A percentile compares a stretch with the other conserved stretches of the same genome.
Conservation (phyloP, 2,329 filamentous ascomycete species). For the Cyphellophora attinorum region DNA sequence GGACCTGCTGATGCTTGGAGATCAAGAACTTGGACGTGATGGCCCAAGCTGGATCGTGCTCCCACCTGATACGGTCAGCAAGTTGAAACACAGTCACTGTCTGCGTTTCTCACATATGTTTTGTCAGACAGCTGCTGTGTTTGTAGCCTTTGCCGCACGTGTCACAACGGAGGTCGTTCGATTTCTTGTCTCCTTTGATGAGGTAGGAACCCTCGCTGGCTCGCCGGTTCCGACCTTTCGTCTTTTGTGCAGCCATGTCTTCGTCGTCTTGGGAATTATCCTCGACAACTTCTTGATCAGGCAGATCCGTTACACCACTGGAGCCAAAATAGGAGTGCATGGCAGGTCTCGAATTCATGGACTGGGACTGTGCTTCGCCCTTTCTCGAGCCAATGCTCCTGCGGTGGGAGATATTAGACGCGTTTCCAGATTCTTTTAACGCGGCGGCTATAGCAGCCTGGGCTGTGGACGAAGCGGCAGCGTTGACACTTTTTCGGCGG, state of each 20-base stretch:
- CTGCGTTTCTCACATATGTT: constrained; percentile 83
- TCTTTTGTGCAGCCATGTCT: constrained; percentile 32
- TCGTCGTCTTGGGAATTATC: constrained; percentile 30
- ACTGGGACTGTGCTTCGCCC: constrained; percentile 20
- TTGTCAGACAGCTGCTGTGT: constrained; percentile 99
- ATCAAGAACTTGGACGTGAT: constrained; percentile 95
- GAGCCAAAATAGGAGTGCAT: constrained; percentile 33
- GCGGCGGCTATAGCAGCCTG: constrained; percentile 59
- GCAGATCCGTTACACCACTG: constrained; percentile 13
- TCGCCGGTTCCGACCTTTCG: constrained; percentile 47
- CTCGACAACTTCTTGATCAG: constrained; percentile 29
- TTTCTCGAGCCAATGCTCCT: constrained; percentile 61
- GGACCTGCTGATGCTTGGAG: constrained; percentile 98
- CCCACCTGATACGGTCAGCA: constrained; percentile 63
- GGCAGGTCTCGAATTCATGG: constrained; percentile 29
- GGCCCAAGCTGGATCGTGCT: constrained; percentile 97
- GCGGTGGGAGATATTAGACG: constrained; percentile 45
- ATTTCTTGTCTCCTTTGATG: constrained; percentile 71
- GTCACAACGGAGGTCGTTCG: constrained; percentile 85
- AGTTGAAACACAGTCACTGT: constrained; percentile 16
- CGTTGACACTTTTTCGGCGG: constrained; percentile 84
- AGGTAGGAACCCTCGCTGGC: constrained; percentile 82
- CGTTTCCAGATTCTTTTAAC: constrained; percentile 54
- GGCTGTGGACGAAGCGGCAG: constrained; percentile 60
- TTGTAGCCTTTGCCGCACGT: constrained; percentile 99